Evolutionary conservation across 805 yeast genomes (phyloP), one percentile per base, ranked within the genome.

Genomic region (Lachancea quebecensis): DNA sequence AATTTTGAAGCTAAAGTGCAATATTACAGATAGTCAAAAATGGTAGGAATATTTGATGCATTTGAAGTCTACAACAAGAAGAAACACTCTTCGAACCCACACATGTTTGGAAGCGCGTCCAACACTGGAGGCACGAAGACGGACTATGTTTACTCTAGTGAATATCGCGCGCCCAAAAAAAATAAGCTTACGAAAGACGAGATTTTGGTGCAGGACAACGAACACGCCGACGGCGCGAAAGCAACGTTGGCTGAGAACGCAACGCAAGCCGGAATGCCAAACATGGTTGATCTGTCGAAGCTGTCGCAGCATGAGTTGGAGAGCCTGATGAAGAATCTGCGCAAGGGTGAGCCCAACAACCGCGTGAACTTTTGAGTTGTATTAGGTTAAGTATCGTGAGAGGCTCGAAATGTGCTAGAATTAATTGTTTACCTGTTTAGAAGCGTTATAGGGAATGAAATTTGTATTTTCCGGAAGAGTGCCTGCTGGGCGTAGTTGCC

Each of bases 361-460:
- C 39, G 50, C 41, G 55, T 51, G 14, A 51, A 51, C 41, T 50
- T 50, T 34, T 51, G 40, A 43, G 41, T 11, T 9, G 39, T 29
- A 10, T 86, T 95, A 85, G 17, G 69, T 4, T 7, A 21, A 21
- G 25, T 4, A 21, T 60, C 2, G 60, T 59, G 10, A 75, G 79
- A 74, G 59, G 67, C 10, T 75, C 67, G 16, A 16, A 31, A 9
- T 30, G 14, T 30, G 33, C 12, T 30, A 30, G 14, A 14, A 30
- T 30, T 30, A 30, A 12, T 30, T 30, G 8, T 8, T 30, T 30
- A 12, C 3, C 33, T 30, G 33, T 21, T 21, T 21, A 21, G 25
- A 21, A 21, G 4, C 25, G 25, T 21, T 21, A 21, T 21, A 21
- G 25, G 25, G 7, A 21, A 21, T 21, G 25, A 7, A 21, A 4